A percentile compares a stretch with the other conserved stretches of the same genome.
phyloP scores from a whole-genome alignment of 2,329 filamentous ascomycete genomes.

The Blastomyces percursus region DNA sequence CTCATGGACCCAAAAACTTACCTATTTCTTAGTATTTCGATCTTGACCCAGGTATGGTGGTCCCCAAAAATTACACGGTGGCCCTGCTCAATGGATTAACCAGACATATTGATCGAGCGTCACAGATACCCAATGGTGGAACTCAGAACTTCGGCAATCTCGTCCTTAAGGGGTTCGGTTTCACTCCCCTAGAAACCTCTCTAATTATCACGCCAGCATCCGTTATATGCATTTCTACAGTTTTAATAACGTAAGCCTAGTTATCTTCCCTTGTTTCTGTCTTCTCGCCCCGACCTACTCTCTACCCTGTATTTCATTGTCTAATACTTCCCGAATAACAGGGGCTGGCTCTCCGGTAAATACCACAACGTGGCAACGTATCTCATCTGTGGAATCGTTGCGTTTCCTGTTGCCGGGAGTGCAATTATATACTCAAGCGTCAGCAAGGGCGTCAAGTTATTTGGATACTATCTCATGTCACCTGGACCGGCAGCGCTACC shows the following conservation, averaged over 20 bases:
- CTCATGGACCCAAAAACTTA: conserved; percentile 50
- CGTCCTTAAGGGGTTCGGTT: conserved; percentile 46
- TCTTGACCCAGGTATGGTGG: conserved; percentile 30
- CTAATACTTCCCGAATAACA: conserved; percentile 23
- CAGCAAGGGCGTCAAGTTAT: conserved; percentile 38
- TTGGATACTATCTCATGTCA: conserved; percentile 49
- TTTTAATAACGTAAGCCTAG: background rate
- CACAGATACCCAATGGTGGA: conserved; percentile 52
- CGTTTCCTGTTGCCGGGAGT: conserved; percentile 44
- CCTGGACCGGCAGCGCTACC: conserved; percentile 46
- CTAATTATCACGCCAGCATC: conserved; percentile 52
- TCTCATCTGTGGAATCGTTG: conserved; percentile 40
- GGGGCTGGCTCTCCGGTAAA: conserved; percentile 42
- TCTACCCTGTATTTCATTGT: background rate
- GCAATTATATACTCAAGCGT: conserved; percentile 43
- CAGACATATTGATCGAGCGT: conserved; percentile 2
- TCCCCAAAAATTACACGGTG: background rate
- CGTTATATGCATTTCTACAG: conserved; percentile 34
- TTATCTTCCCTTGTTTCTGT: background rate
- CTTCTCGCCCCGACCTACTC: conserved; percentile 28
- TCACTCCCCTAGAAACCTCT: conserved; percentile 44
- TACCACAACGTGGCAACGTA: conserved; percentile 44
- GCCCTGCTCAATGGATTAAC: conserved; percentile 1
- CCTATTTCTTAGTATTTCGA: conserved; percentile 45
- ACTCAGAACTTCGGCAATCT: conserved; percentile 50